Evolutionary conservation across 192 early-diverging fungal species (phyloP).

Genomic region (Gorgonomyces haynaldii): DNA sequence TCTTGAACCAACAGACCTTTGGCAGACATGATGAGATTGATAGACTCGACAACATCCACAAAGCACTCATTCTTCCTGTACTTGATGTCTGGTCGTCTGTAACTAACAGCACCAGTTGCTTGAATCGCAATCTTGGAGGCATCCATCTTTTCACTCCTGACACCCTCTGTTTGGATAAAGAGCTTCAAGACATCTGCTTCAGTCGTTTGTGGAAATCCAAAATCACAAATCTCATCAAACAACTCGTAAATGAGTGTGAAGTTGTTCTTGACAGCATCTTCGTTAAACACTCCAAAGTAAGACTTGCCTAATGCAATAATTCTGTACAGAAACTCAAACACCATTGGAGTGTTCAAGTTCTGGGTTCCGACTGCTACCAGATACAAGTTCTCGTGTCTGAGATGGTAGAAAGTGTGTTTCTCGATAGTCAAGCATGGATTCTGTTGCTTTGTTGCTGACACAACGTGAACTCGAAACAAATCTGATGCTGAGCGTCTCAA

Average conservation of each 20-base stretch:
- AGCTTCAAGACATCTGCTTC: conserved; percentile 41
- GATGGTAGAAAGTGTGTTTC: conserved; percentile 88
- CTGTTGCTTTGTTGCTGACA: conserved; percentile 73
- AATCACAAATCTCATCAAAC: conserved; percentile 49
- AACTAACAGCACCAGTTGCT: conserved; percentile 88
- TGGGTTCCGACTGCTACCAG: conserved; percentile 85
- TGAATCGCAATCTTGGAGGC: conserved; percentile 84
- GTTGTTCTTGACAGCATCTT: conserved; percentile 47
- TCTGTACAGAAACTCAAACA: conserved; percentile 91
- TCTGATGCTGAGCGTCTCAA: conserved; percentile 83
- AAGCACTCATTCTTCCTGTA: conserved; percentile 99
- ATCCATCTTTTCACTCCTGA: conserved; percentile 60
- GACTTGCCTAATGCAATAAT: conserved; percentile 64
- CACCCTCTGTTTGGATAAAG: conserved; percentile 94
- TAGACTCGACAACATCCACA: conserved; percentile 95
- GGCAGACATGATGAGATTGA: conserved; percentile 82
- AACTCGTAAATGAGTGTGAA: conserved; percentile 45
- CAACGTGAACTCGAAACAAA: conserved; percentile 94
- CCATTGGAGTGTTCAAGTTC: conserved; percentile 88
- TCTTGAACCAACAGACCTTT: conserved; percentile 36
- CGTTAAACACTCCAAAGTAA: conserved; percentile 80
- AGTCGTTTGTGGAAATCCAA: conserved; percentile 82
- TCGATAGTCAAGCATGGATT: conserved; percentile 83
- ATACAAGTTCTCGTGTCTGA: conserved; percentile 93
- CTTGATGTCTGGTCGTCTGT: conserved; percentile 85